These are phyloP conservation scores for Lactarius pseudohatsudake DNA, from an alignment of 768 basidiomycete species.

Conservation along the genomic window DNA sequence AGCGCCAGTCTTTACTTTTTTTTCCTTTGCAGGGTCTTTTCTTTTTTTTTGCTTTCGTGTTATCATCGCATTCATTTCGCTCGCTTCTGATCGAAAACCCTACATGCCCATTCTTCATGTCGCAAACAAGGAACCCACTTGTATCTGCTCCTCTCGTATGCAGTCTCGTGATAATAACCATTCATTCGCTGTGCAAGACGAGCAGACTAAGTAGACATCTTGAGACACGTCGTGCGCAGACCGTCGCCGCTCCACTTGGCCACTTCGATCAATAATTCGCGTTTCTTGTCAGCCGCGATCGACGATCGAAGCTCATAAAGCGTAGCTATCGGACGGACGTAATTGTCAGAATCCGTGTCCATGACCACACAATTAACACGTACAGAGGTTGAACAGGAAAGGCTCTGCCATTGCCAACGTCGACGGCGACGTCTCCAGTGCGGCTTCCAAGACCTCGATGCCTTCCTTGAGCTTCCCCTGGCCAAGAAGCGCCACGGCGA, in stretches of 20 bases:
- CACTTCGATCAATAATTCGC: slow-evolving; percentile 68
- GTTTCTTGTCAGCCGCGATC: slow-evolving; percentile 73
- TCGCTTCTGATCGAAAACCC: slow-evolving; percentile 7
- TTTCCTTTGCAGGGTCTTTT: neutral
- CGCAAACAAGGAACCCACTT: slow-evolving; percentile 19
- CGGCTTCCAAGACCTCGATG: slow-evolving; percentile 65
- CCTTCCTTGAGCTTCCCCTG: slow-evolving; percentile 77
- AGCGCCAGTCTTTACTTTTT: slow-evolving; percentile 21
- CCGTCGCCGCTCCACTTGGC: slow-evolving; percentile 89
- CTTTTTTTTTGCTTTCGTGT: slow-evolving; percentile 22
- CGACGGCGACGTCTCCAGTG: slow-evolving; percentile 62
- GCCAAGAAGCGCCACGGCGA: slow-evolving; percentile 67
- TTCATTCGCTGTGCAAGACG: slow-evolving; percentile 15
- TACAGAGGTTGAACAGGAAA: slow-evolving; percentile 83
- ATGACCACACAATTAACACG: slow-evolving; percentile 28
- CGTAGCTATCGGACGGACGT: slow-evolving; percentile 51
- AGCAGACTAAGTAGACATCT: slow-evolving; percentile 52
- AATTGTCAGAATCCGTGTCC: neutral
- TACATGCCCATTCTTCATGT: slow-evolving; percentile 21
- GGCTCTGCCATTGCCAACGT: slow-evolving; percentile 76
- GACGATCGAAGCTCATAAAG: slow-evolving; percentile 79
- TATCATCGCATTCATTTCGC: slow-evolving; percentile 26
- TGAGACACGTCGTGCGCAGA: slow-evolving; percentile 69
- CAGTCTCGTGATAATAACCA: slow-evolving; percentile 22
- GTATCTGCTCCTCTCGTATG: slow-evolving; percentile 21